These are phyloP conservation scores for Aspergillus carbonarius DNA, from an alignment of 2,329 filamentous ascomycete genomes.

Conservation along the genomic window DNA sequence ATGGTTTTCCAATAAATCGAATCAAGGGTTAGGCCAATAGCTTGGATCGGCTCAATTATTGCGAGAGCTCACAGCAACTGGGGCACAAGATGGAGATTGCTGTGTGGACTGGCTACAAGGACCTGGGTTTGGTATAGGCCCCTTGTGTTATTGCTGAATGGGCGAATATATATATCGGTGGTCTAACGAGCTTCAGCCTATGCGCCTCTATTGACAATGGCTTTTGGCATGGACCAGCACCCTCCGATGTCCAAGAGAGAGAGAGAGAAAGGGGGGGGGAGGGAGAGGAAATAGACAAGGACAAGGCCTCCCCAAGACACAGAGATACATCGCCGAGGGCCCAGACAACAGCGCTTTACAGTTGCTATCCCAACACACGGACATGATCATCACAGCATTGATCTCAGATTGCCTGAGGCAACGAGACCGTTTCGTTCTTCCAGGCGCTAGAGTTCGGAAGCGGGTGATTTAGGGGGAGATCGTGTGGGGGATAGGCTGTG, in stretches of 20 bases:
- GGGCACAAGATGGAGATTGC: not conserved
- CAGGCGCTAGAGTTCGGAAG: not conserved
- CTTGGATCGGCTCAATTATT: slow-evolving; percentile 10
- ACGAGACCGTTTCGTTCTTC: not conserved
- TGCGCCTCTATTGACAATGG: too few relatives aligned
- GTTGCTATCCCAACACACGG: not conserved
- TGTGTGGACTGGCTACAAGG: not conserved
- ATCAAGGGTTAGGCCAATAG: slow-evolving; percentile 15
- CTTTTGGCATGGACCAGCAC: too few relatives aligned
- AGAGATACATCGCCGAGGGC: not conserved
- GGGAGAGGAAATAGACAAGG: too few relatives aligned
- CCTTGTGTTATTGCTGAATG: too few relatives aligned
- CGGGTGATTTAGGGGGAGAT: not conserved
- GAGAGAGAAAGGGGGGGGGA: too few relatives aligned
- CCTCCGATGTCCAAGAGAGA: too few relatives aligned
- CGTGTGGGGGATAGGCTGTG: slow-evolving; percentile 1
- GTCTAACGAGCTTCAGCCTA: too few relatives aligned
- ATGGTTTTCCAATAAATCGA: slow-evolving; percentile 13
- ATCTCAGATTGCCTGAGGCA: not conserved
- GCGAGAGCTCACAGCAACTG: not conserved
- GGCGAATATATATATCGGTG: too few relatives aligned
- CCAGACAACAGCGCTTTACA: not conserved
- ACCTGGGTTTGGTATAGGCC: not conserved
- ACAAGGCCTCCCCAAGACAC: too few relatives aligned
- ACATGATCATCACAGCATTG: not conserved